Conservation (phyloP, 2,329 filamentous ascomycete genomes). For the Trichoderma sp. region DNA sequence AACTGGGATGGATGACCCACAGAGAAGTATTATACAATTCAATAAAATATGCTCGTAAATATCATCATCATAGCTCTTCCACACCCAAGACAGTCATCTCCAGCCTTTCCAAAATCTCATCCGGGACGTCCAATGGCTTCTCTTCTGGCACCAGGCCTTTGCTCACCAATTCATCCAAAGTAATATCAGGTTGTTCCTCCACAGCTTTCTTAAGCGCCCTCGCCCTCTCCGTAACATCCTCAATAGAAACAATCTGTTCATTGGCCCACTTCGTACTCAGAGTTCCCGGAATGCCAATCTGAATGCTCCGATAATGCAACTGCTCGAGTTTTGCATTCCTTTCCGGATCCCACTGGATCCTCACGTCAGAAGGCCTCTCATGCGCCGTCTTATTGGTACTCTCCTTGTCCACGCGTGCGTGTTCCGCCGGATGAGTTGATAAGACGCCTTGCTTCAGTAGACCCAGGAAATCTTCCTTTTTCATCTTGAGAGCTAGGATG, state of each 20-base stretch:
- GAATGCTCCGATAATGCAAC: conserved; percentile 56
- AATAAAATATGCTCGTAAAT: not conserved
- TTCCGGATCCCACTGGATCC: conserved; percentile 68
- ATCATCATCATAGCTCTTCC: not conserved
- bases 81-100: conserved; percentile 32
- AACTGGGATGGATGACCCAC: not conserved
- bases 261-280: conserved; percentile 49
- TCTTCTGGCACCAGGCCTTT: conserved; percentile 48
- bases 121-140: conserved; percentile 43
- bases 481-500: conserved; percentile 60
- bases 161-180: conserved; percentile 38
- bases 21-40: not conserved
- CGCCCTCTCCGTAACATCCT: conserved; percentile 60
- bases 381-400: conserved; percentile 23
- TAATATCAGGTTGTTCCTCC: conserved; percentile 41
- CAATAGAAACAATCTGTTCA: conserved; percentile 55
- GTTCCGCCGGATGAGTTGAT: conserved; percentile 29
- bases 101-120: conserved; percentile 37
- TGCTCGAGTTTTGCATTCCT: conserved; percentile 47
- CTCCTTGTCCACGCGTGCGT: not conserved
- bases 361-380: conserved; percentile 42
- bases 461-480: conserved; percentile 49
- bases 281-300: conserved; percentile 58
- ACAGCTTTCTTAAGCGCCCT: conserved; percentile 48
- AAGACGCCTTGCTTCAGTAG: conserved; percentile 45